Base-by-base conservation (phyloP, 805 yeast species). In the Scheffersomyces lignosus region DNA sequence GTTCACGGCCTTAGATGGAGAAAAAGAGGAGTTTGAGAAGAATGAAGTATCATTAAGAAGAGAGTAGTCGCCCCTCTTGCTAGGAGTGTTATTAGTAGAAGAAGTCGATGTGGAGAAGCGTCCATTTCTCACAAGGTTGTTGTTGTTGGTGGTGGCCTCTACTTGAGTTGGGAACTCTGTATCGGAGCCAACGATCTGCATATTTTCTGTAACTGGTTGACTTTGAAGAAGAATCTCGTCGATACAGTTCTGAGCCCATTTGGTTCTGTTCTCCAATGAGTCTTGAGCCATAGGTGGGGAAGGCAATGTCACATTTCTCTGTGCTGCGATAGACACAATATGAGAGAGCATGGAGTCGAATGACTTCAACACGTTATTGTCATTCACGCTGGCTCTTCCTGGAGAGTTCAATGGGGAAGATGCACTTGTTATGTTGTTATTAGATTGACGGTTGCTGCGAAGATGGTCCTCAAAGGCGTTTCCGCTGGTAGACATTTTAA, bases 271-370 rank as follows among this genome's bases (percentile, higher is more conserved):
- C 18, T 58, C 60, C 14, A 56, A 34, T 1, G 59, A 41, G 15
- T 48, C 57, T 6, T 52, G 32, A 10, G 56, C 48, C n/a, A 36
- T 43, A 41, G 33, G 36, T 31, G 47, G 49, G 40, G 26, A 60
- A 42, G 79, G 78, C 26, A 77, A 50, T 3, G 55, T 44, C 3
- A 75, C 58, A 41, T 58, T 60, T 31, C 61, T 57, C 37, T 70
- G 73, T 6, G 68, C 75, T 0, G 80, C 71, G 5, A 69, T 50
- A 0, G 77, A 66, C 22, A 72, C 73, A 9, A 77, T 60, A 31
- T 73, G 72, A 1, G 77, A 57, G 18, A 75, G 66, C 17, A 77
- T 46, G 14, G 64, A 63, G 33, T 76, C 81, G 43, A 74, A 56
- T 4, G 66, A 45, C 40, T 42, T 58, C 17, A 34, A 15, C 23